Percentiles rank a stretch among this genome's conserved stretches.
These are phyloP conservation scores for Neonectria magnoliae DNA, from an alignment of 2,329 filamentous ascomycete species.

Conservation along the genomic window DNA sequence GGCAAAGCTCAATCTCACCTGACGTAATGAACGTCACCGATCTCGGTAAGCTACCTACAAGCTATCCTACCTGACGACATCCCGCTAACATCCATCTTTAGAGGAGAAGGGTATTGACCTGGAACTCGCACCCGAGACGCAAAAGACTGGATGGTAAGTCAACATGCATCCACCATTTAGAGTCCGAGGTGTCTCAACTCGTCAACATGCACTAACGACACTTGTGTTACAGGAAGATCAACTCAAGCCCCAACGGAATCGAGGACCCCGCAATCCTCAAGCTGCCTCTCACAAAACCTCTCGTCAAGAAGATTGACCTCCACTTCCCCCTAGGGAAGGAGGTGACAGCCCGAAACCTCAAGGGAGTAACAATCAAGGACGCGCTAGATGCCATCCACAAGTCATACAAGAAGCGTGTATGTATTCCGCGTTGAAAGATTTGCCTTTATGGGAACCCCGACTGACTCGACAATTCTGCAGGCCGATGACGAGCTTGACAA, in stretches of 20 bases:
- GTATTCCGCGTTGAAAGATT: constrained; percentile 41
- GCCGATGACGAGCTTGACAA: constrained; percentile 89
- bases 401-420: constrained; percentile 94
- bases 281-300: constrained; percentile 80
- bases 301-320: constrained; percentile 93
- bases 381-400: constrained; percentile 95
- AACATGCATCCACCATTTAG: neutral
- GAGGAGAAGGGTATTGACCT: constrained; percentile 79
- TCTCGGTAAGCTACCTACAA: constrained; percentile 70
- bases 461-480: constrained; percentile 55
- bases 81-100: constrained; percentile 51
- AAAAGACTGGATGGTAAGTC: constrained; percentile 86
- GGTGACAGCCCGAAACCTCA: constrained; percentile 89
- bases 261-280: constrained; percentile 89
- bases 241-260: constrained; percentile 79
- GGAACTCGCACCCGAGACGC: constrained; percentile 81
- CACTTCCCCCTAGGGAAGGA: constrained; percentile 89
- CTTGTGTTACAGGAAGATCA: constrained; percentile 80
- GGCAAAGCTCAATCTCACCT: constrained; percentile 76
- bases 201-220: constrained; percentile 22
- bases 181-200: neutral
- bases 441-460: neutral
- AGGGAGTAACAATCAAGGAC: constrained; percentile 97
- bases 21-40: constrained; percentile 82
- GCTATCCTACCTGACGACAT: neutral